Percentiles rank a stretch among this genome's conserved stretches.
These are phyloP conservation scores for Collybiopsis confluens DNA, from an alignment of 768 basidiomycete species.

Conservation along the genomic window DNA sequence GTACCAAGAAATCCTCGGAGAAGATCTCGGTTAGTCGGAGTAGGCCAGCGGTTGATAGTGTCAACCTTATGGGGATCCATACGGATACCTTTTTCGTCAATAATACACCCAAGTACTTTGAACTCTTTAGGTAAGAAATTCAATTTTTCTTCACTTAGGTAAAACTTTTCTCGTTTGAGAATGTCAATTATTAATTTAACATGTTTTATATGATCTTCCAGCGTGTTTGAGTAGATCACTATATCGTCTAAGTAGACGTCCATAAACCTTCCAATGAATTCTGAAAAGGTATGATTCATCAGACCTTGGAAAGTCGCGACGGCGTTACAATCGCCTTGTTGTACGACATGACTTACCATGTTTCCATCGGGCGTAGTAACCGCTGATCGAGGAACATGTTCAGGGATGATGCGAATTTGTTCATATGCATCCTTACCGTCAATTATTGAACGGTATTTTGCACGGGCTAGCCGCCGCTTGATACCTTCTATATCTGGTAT, in stretches of 20 bases:
- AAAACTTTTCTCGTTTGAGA: no score
- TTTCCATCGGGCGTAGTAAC: conserved; percentile 37
- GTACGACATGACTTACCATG: conserved; percentile 35
- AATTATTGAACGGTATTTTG: no score
- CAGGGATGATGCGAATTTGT: conserved; percentile 28
- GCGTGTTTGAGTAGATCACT: conserved; percentile 39
- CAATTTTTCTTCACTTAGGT: no score
- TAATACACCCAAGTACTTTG: no score
- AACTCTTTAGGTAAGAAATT: no score
- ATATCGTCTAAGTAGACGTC: conserved; percentile 21
- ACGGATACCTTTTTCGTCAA: conserved; percentile 16
- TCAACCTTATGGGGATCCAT: conserved; percentile 34
- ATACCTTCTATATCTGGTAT: no score
- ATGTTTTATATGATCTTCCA: no score
- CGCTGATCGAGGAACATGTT: conserved; percentile 19
- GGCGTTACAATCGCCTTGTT: conserved; percentile 28
- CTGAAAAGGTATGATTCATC: conserved; percentile 37
- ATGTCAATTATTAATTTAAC: no score
- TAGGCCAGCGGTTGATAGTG: conserved; percentile 19
- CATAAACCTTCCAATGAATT: conserved; percentile 32
- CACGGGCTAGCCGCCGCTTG: no score
- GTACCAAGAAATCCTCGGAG: no score
- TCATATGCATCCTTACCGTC: no score
- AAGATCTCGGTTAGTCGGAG: no score
- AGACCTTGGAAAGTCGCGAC: conserved; percentile 38